phyloP scores from a whole-genome alignment of 1,284 basidiomycete genomes.

The Gomphus bonarii region DNA sequence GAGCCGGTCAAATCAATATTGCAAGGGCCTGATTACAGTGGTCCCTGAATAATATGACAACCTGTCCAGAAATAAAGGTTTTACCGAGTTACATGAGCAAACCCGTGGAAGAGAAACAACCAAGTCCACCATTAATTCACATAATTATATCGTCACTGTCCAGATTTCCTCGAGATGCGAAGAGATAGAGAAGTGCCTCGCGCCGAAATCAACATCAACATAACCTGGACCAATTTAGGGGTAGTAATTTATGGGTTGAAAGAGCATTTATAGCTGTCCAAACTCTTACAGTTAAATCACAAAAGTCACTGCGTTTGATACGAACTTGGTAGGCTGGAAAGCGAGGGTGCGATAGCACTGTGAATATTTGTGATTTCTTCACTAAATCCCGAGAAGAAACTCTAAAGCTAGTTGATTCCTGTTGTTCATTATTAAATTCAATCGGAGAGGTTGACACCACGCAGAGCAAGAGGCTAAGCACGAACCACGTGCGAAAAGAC shows the following conservation, averaged over 20 bases:
- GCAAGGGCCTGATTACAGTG: conserved; percentile 39
- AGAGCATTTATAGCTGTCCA: not conserved
- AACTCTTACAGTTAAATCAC: conserved; percentile 51
- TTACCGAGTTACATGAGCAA: conserved; percentile 58
- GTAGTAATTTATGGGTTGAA: conserved; percentile 17
- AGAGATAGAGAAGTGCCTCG: conserved; percentile 58
- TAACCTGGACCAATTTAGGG: conserved; percentile 34
- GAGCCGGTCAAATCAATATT: conserved; percentile 29
- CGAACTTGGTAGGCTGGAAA: conserved; percentile 45
- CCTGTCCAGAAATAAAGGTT: not conserved
- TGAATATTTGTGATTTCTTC: conserved; percentile 33
- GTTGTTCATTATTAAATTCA: not conserved
- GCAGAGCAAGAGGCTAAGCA: not conserved
- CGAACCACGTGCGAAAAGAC: not conserved
- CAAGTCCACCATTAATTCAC: conserved; percentile 37
- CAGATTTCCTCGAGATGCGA: conserved; percentile 34
- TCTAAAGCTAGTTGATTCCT: no score
- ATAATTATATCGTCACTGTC: conserved; percentile 25
- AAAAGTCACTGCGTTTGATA: conserved; percentile 49
- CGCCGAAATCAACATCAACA: conserved; percentile 50
- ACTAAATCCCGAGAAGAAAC: not conserved
- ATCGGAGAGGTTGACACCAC: not conserved
- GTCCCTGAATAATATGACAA: not conserved
- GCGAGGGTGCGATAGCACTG: conserved; percentile 37
- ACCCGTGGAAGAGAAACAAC: conserved; percentile 44